Base-by-base conservation (phyloP, 2,329 filamentous ascomycete genomes). In the Rutstroemia sp. region DNA sequence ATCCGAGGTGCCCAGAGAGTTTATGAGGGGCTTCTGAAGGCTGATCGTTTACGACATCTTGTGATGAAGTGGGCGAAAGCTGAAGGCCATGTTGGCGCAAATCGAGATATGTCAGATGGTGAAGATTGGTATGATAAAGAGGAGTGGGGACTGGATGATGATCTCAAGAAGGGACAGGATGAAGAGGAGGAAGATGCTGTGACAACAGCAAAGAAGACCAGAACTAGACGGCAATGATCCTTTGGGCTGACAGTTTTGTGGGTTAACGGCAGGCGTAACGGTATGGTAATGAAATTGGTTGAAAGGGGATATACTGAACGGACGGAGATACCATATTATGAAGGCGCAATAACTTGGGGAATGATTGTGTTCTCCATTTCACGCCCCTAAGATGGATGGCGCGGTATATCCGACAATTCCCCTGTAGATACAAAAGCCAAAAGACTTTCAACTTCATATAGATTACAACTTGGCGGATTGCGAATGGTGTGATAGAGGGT, bases 41-140 rank as follows among this genome's bases (percentile, higher is more conserved):
- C 88, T 1, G 85, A 92, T 63, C 79, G 87, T 46, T 79, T 88
- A 70, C 80, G 89, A 27, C 83, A 82, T 64, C 79, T 83, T 19
- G 87, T 94, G 3, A 79, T 86, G 68, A 80, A 82, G 63, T 91
- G 87, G 85, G 80, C 85, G 62, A 90, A 90, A 69, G 86, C 89
- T 1, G 89, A 92, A 72, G 88, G 80, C 21, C 89, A 92, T 66
- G 77, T 76, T 52, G 82, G 83, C 1, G 68, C 75, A 18, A 82
- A 84, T 50, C 62, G 66, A 39, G 88, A 92, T 70, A 85, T 94
- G 85, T 91, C 87, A 51, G 90, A 95, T 68, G 88, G 88, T 10
- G 90, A 95, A 74, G 90, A 95, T 69, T 95, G 88, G 87, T 92
- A 91, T 67, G 90, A 95, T 71, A 82, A 81, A 66, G 86, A 90